phyloP scores from a whole-genome alignment of 148 eudicot species.

The Fagopyrum homotropicum region DNA sequence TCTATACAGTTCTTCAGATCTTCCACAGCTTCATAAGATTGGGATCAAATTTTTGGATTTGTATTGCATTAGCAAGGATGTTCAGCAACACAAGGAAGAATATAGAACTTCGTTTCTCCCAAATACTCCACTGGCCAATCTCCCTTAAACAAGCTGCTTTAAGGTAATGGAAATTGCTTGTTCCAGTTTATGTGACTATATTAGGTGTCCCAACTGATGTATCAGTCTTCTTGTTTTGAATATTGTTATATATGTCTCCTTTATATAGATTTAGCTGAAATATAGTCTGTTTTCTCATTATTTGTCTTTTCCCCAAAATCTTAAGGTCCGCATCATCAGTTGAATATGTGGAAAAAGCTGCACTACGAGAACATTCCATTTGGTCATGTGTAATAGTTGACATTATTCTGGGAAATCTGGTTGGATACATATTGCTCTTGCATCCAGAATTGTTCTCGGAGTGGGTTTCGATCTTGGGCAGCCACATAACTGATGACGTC shows the following conservation, averaged over 20 bases:
- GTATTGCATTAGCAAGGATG: slow-evolving; percentile 24
- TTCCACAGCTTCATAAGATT: slow-evolving; percentile 29
- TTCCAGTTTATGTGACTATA: neutral
- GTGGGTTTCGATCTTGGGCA: slow-evolving; percentile 41
- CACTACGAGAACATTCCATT: slow-evolving; percentile 58
- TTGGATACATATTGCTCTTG: slow-evolving; percentile 52
- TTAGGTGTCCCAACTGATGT: neutral
- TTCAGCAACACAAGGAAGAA: slow-evolving; percentile 56
- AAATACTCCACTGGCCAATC: slow-evolving; percentile 79
- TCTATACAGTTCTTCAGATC: slow-evolving; percentile 56
- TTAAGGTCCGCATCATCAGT: slow-evolving; percentile 74
- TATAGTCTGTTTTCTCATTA: slow-evolving; percentile 10
- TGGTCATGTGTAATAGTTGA: slow-evolving; percentile 81
- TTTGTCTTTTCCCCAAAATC: slow-evolving; percentile 14
- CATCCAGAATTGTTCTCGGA: slow-evolving; percentile 38
- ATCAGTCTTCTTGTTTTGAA: neutral
- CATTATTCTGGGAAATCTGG: slow-evolving; percentile 54
- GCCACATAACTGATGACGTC: slow-evolving; percentile 50
- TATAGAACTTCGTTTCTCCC: slow-evolving; percentile 59
- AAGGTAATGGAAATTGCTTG: slow-evolving; percentile 35
- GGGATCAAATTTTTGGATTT: slow-evolving; percentile 33
- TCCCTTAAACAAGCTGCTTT: slow-evolving; percentile 48
- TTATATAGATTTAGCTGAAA: neutral
- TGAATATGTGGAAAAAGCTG: slow-evolving; percentile 82
- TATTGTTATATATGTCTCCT: neutral